Evolutionary conservation across 2,329 filamentous ascomycete genomes (phyloP).

Genomic region (Diaporthe sp.): DNA sequence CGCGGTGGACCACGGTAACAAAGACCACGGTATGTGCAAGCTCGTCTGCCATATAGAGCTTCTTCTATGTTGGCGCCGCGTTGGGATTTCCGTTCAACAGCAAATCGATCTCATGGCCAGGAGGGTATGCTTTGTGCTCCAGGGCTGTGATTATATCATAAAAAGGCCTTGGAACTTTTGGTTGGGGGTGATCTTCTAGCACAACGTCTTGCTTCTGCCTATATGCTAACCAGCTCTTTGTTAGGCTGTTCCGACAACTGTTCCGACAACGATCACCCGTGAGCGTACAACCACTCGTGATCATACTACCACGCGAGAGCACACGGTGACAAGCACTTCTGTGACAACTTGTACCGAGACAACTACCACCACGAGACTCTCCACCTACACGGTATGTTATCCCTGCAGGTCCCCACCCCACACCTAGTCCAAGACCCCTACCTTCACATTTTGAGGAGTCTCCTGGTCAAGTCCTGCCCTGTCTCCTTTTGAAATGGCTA

Average conservation of each 20-base stretch:
- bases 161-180: not conserved
- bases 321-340: constrained; percentile 12
- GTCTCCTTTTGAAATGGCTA: not conserved
- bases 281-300: constrained; percentile 13
- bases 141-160: not conserved
- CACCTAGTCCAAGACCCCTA: not conserved
- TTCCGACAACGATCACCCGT: constrained; percentile 8
- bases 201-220: not conserved
- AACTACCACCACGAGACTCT: constrained; percentile 17
- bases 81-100: not conserved
- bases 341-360: constrained; percentile 19
- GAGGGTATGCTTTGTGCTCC: not conserved
- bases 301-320: constrained; percentile 15
- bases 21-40: constrained; percentile 20
- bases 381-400: constrained; percentile 11
- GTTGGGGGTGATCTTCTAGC: not conserved
- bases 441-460: not conserved
- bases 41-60: not conserved
- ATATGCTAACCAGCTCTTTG: not conserved
- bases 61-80: too few relatives aligned
- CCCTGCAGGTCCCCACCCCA: too few relatives aligned
- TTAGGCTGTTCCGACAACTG: constrained; percentile 16
- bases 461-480: not conserved
- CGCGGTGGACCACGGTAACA: constrained; percentile 12
- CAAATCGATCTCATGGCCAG: not conserved